Conservation (phyloP, 2,329 filamentous ascomycete species). For the Fusarium decemcellulare region DNA sequence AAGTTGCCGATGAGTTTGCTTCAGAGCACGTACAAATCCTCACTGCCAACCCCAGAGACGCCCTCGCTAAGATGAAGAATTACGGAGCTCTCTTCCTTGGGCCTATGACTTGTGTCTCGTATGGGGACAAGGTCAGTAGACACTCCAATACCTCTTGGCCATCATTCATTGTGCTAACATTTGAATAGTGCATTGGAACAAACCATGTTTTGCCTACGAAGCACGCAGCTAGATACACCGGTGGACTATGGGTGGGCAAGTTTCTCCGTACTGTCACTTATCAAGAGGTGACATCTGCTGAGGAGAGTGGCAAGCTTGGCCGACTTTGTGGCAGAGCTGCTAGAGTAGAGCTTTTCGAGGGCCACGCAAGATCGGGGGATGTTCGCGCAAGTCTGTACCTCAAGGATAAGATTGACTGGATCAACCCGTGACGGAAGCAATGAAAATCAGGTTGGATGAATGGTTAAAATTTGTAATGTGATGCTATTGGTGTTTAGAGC, state of each 20-base stretch:
- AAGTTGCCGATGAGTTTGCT: constrained; percentile 28
- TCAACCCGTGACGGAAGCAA: neutral
- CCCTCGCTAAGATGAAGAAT: constrained; percentile 26
- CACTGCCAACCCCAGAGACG: constrained; percentile 22
- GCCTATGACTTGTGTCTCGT: constrained; percentile 26
- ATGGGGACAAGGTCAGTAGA: constrained; percentile 27
- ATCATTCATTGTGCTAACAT: neutral
- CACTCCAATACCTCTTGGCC: neutral
- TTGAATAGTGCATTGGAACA: constrained; percentile 28
- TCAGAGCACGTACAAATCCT: constrained; percentile 29
- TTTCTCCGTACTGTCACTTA: constrained; percentile 32
- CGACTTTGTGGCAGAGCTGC: constrained; percentile 25
- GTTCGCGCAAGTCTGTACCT: constrained; percentile 4
- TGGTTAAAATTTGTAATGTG: neutral
- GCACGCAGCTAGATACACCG: neutral
- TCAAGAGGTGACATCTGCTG: constrained; percentile 18
- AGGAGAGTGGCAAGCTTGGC: constrained; percentile 21
- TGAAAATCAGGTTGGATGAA: neutral
- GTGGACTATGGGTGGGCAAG: constrained; percentile 10
- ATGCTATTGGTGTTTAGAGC: too few species aligned
- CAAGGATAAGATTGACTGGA: constrained; percentile 1
- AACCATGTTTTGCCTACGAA: neutral
- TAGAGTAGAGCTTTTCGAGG: constrained; percentile 26
- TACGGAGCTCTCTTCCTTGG: constrained; percentile 31
- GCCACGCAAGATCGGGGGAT: constrained; percentile 34